Base-by-base conservation (phyloP, 164 flowering plant species). In the Aristolochia fimbriata region DNA sequence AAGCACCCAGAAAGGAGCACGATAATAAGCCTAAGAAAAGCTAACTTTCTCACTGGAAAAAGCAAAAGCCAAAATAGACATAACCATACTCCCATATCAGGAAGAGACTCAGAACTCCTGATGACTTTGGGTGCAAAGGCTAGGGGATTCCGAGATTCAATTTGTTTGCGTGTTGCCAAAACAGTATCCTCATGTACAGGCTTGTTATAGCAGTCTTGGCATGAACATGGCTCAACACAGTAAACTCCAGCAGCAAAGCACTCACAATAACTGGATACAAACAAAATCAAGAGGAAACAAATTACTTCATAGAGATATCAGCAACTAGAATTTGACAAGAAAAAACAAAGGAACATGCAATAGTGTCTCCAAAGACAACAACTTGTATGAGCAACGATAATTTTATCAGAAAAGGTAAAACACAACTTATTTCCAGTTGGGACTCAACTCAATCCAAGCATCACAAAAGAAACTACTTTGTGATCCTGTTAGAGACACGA, bases 211-310 rank as follows among this genome's bases (percentile, higher is more conserved):
- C 91, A 87, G 49, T 79, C 84, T 66, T 66, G 78, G 65, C 95
- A 87, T 58, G 78, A 75, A 73, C 91, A 87, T 54, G 85, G 78
- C 59, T 78, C 91, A 23, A 79, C 65, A 58, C 95, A 87, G 68
- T 87, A 87, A 62, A 87, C 66, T 47, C 95, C 91, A 70, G 95
- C 85, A 68, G 91, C 91, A 80, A 87, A 87, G 71, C 95, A 85
- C 55, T 86, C 87, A 67, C 93, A 84, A 54, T 86, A 86, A 41
- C 89, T 86, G 75, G 59, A 61, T 21, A 27, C 9, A 41, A 21
- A 43, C 31, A 33, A 33, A 11, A 30, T 56, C 10, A 9, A 56
- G 6, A 23, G 22, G 9, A 46, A 56, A 56, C 30, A 56, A 15
- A 31, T 9, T 30, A 6, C 15, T 37, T 37, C 2, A 1, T 22